Conservation (phyloP, 495 filamentous ascomycete species). For the Lasiosphaeriaceae sp. region DNA sequence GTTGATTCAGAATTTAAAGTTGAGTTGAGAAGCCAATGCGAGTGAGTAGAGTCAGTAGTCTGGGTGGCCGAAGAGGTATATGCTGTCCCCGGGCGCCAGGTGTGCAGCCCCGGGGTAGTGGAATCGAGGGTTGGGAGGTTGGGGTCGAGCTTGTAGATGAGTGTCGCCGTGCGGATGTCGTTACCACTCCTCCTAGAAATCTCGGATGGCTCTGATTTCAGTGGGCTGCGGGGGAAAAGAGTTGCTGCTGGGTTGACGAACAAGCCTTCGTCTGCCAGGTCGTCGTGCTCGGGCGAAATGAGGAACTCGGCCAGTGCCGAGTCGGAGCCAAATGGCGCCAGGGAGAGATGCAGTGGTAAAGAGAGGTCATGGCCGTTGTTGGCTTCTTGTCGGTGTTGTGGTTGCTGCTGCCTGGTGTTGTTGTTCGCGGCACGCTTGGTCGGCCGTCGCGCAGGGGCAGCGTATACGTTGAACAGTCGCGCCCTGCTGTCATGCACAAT, state of each 20-base stretch:
- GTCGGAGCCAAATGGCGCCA: conserved; percentile 27
- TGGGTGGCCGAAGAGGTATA: too few species aligned
- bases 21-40: too few species aligned
- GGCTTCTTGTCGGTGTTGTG: conserved; percentile 1
- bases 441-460: conserved; percentile 3
- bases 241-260: not conserved
- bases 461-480: conserved; percentile 12
- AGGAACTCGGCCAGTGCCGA: conserved; percentile 26
- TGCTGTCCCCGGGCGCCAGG: too few species aligned
- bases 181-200: too few species aligned
- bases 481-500: conserved; percentile 31
- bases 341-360: conserved; percentile 28
- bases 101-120: too few species aligned
- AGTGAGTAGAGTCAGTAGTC: too few species aligned
- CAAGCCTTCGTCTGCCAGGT: not conserved
- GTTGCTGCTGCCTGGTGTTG: not conserved
- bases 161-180: not conserved
- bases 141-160: too few species aligned
- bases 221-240: not conserved
- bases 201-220: not conserved
- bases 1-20: too few species aligned
- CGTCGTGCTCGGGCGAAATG: conserved; percentile 13
- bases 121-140: too few species aligned
- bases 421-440: conserved; percentile 14
- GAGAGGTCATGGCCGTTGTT: conserved; percentile 7